A percentile compares a stretch with the other conserved stretches of the same genome.
These are phyloP conservation scores for Citrus glauca DNA, from an alignment of 345 rosid genomes.

Conservation along the genomic window DNA sequence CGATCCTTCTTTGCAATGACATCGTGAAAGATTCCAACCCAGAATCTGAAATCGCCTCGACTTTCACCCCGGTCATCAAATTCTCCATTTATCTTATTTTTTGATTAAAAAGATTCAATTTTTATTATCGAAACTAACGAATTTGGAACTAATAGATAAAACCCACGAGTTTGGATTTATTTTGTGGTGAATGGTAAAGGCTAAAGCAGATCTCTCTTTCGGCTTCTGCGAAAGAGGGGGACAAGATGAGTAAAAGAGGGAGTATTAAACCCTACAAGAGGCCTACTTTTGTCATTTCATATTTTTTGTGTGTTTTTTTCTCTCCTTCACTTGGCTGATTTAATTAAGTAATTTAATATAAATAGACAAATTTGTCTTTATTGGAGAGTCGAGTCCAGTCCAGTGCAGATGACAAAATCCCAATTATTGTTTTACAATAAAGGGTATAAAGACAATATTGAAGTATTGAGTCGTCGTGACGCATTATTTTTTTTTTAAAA, in stretches of 20 bases:
- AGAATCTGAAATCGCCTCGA: conserved; percentile 16
- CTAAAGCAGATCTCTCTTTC: conserved; percentile 26
- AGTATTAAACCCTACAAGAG: conserved; percentile 60
- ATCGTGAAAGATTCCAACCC: conserved; percentile 32
- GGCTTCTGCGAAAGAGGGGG: conserved; percentile 42
- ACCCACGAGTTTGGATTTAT: not conserved
- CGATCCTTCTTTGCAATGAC: conserved; percentile 39
- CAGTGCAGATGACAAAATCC: too few species aligned
- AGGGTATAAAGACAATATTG: too few species aligned
- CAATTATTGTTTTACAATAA: too few species aligned
- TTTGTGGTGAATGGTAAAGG: conserved; percentile 1
- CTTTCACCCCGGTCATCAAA: conserved; percentile 19
- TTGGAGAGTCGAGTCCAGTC: too few species aligned
- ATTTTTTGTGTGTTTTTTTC: not conserved
- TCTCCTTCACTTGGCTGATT: too few species aligned
- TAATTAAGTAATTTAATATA: too few species aligned
- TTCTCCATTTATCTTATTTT: conserved; percentile 10
- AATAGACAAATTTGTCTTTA: too few species aligned
- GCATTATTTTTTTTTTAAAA: too few species aligned
- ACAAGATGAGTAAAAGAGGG: not conserved
- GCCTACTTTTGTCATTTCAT: not conserved
- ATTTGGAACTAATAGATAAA: not conserved
- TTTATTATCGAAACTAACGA: not conserved
- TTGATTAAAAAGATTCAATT: not conserved
- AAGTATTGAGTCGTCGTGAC: too few species aligned